Evolutionary conservation across 768 basidiomycete genomes (phyloP).

Genomic region (Tricholoma sp.): DNA sequence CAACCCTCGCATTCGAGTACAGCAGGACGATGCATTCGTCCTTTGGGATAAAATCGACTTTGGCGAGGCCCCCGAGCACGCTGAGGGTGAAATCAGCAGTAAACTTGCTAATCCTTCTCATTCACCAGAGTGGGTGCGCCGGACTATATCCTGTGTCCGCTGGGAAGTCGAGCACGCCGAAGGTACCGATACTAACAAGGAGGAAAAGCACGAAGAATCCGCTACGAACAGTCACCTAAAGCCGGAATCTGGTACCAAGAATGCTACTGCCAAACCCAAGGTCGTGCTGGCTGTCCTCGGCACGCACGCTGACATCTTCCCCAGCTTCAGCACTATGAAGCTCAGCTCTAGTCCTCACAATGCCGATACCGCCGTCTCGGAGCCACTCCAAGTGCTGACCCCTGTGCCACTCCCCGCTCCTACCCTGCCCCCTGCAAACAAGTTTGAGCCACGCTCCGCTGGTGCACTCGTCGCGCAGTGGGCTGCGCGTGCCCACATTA

Average conservation of each 20-base stretch:
- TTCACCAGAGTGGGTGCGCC: slow-evolving; percentile 81
- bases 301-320: slow-evolving; percentile 27
- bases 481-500: slow-evolving; percentile 60
- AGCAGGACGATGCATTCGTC: slow-evolving; percentile 78
- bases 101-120: slow-evolving; percentile 19
- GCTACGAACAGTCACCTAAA: slow-evolving; percentile 2
- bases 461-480: slow-evolving; percentile 62
- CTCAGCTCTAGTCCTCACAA: slow-evolving; percentile 18
- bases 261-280: slow-evolving; percentile 28
- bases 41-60: slow-evolving; percentile 73
- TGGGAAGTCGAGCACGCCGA: slow-evolving; percentile 64
- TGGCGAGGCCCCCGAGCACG: slow-evolving; percentile 23
- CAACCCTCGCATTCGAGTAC: slow-evolving; percentile 77
- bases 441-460: slow-evolving; percentile 59
- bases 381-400: slow-evolving; percentile 20
- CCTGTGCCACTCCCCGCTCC: slow-evolving; percentile 69
- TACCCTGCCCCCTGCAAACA: slow-evolving; percentile 41
- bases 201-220: slow-evolving; percentile 12
- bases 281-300: slow-evolving; percentile 59
- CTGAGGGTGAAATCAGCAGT: slow-evolving; percentile 16
- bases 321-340: slow-evolving; percentile 20
- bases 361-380: slow-evolving; percentile 23
- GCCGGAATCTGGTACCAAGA: neutral
- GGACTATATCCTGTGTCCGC: slow-evolving; percentile 76
- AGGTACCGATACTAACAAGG: slow-evolving; percentile 9